Evolutionary conservation across 2,329 filamentous ascomycete species (phyloP), one percentile per base, ranked within the genome.

Genomic region (Aspergillus flavus): DNA sequence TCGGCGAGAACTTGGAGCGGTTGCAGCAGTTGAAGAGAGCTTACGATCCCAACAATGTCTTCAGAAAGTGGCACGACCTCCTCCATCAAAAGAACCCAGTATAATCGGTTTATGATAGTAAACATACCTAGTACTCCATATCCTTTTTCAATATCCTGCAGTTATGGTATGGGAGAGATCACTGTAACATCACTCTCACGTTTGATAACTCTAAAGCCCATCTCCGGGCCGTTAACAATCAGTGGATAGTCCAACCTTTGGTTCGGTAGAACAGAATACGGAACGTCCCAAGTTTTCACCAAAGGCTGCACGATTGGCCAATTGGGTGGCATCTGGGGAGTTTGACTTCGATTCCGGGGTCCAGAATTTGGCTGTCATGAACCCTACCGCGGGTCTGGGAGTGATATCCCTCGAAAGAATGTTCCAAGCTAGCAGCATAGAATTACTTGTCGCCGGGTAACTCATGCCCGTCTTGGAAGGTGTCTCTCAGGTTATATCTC

Each of bases 21-120:
- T n/a, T 64, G 36, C 62, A 64, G 32, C 48, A 32, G 46, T 34
- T 64, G 28, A 64, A 64, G 41, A 58, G 19, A 32, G 32, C 30
- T 16, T 64, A 59, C 28, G 62, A 64, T 11, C 62, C 59, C 14
- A 36, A 64, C 10, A 62, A 62, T 59, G 30, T 55, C 9, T 64
- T 64, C 50, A 43, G 53, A 16, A 64, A 59, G 43, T 64, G 62
- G 62, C 54, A 60, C 39, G 39, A 60, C 41, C 58, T 60, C 10
- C 48, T 34, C 16, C 48, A 52, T 34, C 19, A 12, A n/a, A 52
- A n/a, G 48, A 34, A 30, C 28, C 12, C 16, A n/a, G 48, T 11
- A n/a, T 52, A 52, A 11, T 11, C 30, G 21, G 4, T 12, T 14
- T 19, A 19, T 34, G 3, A n/a, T 1, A 14, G 9, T 21, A 32